Percentiles rank a stretch among this genome's conserved stretches.
Evolutionary conservation across 805 yeast genomes (phyloP).

Genomic region (Hanseniaspora hatyaiensis): DNA sequence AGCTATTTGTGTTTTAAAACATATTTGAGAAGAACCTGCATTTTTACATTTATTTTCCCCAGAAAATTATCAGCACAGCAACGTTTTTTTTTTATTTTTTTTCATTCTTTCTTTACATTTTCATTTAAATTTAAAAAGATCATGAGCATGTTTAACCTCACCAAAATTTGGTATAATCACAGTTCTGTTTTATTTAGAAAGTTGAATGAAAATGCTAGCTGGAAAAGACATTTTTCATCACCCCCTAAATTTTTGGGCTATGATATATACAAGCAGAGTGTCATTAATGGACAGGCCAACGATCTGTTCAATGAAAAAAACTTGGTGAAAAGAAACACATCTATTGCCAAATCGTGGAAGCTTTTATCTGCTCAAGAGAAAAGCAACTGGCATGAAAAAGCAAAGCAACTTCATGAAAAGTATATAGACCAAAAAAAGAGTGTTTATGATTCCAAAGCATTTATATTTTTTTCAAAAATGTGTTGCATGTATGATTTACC

Average conservation of each 20-base stretch:
- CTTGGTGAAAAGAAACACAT: background rate
- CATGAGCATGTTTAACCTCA: too few relatives aligned
- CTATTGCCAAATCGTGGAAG: constrained; percentile 3
- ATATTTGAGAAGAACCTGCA: too few relatives aligned
- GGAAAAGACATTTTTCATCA: background rate
- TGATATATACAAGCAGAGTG: background rate
- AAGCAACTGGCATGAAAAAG: background rate
- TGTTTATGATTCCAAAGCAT: background rate
- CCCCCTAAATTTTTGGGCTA: background rate
- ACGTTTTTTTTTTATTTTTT: too few relatives aligned
- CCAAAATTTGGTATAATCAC: too few relatives aligned
- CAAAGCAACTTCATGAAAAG: background rate
- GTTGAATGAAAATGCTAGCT: background rate
- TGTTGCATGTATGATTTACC: background rate
- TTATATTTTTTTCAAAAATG: background rate
- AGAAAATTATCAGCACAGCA: too few relatives aligned
- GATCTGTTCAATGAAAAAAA: background rate
- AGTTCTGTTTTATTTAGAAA: too few relatives aligned
- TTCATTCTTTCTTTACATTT: too few relatives aligned
- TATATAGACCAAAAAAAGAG: background rate
- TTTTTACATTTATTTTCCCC: too few relatives aligned
- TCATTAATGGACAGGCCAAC: background rate
- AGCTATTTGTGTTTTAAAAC: too few relatives aligned
- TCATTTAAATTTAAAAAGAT: too few relatives aligned
- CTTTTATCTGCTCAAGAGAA: background rate